These are phyloP conservation scores for Tetrastigma voinierianum DNA, from an alignment of 164 flowering plant species.

Conservation along the genomic window DNA sequence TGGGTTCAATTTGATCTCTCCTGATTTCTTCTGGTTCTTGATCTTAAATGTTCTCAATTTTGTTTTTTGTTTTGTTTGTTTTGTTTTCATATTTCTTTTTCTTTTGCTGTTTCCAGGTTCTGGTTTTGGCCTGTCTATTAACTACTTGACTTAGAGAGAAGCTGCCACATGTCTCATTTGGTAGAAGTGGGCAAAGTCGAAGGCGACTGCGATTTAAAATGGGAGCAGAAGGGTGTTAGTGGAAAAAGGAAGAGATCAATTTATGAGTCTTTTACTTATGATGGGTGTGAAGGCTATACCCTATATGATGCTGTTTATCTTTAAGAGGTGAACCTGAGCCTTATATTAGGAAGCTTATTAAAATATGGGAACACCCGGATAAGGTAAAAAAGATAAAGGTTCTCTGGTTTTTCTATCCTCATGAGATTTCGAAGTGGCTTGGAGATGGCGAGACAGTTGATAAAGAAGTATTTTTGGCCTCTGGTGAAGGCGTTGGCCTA, in stretches of 20 bases:
- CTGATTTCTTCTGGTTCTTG: no score
- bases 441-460: slow-evolving; percentile 24
- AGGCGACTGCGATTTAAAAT: slow-evolving; percentile 47
- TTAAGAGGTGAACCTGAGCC: slow-evolving; percentile 55
- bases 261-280: slow-evolving; percentile 78
- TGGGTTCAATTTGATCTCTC: no score
- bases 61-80: no score
- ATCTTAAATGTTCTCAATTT: no score
- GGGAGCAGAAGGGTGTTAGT: slow-evolving; percentile 78
- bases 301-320: slow-evolving; percentile 69
- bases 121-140: neutral
- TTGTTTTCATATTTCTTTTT: no score
- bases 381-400: slow-evolving; percentile 56
- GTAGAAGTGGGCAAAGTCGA: slow-evolving; percentile 29
- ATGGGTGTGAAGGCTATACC: slow-evolving; percentile 66
- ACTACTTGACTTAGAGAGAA: slow-evolving; percentile 1
- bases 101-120: slow-evolving; percentile 1
- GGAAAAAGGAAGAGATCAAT: slow-evolving; percentile 56
- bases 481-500: slow-evolving; percentile 74
- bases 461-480: slow-evolving; percentile 80
- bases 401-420: slow-evolving; percentile 77
- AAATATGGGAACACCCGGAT: slow-evolving; percentile 58
- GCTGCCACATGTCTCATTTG: slow-evolving; percentile 23
- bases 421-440: slow-evolving; percentile 48
- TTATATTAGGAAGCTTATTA: slow-evolving; percentile 68